Base-by-base conservation (phyloP, 1,139 yeast species). In the Diutina neorugosa region DNA sequence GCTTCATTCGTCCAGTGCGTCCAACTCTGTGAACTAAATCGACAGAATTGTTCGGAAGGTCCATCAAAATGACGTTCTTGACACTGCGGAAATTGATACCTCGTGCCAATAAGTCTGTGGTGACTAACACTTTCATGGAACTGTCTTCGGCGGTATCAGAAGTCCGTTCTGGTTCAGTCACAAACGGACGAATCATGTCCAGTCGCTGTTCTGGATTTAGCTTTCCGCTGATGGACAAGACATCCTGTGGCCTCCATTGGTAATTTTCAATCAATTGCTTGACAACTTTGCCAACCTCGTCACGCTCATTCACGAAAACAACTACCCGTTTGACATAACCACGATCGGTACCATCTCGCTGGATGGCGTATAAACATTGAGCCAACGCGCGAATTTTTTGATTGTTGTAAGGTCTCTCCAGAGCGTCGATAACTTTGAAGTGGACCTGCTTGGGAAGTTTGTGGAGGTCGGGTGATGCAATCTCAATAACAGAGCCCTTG, bases 11-110 rank as follows among this genome's bases (percentile, higher is more conserved):
- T 4, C 97, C 98, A 0, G 98, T 93, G 68, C 98, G 78, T 1
- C 98, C 98, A 4, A 90, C 84, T 57, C 98, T 74, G 64, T 93
- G 98, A 20, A 93, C 81, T 55, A 93, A 73, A 66, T 91, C 98
- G 34, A 88, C 84, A 0, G 97, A 80, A 8, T 86, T 83, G 54
- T 79, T 76, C 4, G 98, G 98, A 52, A 90, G 78, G 62, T 93
- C 98, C 70, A 85, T 84, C 53, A 93, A 69, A 43, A 93, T 76
- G 19, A 93, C 89, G 61, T 90, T 90, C 59, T 90, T 78, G 46
- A 93, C 82, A 19, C 88, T 86, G 56, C 79, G 77, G 69, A 93
- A 91, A 63, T 93, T 93, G 54, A 93, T 70, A 1, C 98, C 98
- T 62, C 98, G 75, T 1, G 97, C 94, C 58, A 88, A 72, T 51